Base-by-base conservation (phyloP, 176 grass and related monocot species). In the Oryza longistaminata region DNA sequence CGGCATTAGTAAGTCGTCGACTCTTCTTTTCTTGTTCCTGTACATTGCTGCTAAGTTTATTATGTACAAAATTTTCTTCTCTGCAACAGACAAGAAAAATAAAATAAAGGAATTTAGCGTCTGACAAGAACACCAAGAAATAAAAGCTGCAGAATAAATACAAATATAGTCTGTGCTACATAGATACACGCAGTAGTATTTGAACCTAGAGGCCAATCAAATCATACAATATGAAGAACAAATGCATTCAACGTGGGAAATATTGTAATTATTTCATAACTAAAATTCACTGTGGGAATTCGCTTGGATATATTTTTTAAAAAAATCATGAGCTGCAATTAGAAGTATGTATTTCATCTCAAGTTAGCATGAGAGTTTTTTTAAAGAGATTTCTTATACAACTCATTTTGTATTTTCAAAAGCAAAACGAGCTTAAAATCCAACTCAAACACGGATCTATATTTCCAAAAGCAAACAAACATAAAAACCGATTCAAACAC, bases 41-140 rank as follows among this genome's bases (percentile, higher is more conserved):
- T 87, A 87, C 71, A 73, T 68, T 87, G 76, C 61, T 80, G 80
- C 29, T 70, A 83, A 83, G 33, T 90, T 65, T 89, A 85, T 88
- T 76, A 77, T 81, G 82, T 78, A 85, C 89, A 91, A 87, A 91
- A 91, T 77, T 78, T 85, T 64, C 89, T 86, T 80, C 89, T 72
- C 94, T 96, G 91, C 88, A 88, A 24, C 46, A 83, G 90, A 78
- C 69, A 81, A 44, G 40, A 1, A 17, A 43, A 7, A 43, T 73
- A 21, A 19, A 6, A 31, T 31, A 31, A 31, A 31, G 29, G 29
- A 82, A 66, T 8, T 43, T 83, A 87, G 71, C 24, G 4, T 21
- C 64, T 61, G 0, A 31, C 39, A 77, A 87, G 45, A 29, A 46
- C 11, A 90, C 70, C 12, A 7, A 42, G 31, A 33, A 77, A 68